Base-by-base conservation (phyloP, 1,284 basidiomycete genomes). In the Neonothopanus nambi region DNA sequence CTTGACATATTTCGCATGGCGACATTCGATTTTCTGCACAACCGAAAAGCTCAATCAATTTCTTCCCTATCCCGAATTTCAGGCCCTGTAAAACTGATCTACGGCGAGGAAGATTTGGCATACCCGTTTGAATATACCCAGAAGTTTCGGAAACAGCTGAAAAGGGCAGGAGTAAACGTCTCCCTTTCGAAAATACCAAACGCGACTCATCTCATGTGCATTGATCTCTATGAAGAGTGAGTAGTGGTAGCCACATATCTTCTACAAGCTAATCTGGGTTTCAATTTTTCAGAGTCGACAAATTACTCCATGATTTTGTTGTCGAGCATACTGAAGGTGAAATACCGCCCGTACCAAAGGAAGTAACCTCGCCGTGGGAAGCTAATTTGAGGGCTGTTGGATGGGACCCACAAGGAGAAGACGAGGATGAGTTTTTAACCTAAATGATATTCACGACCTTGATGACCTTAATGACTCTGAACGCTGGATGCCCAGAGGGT, bases 11-110 rank as follows among this genome's bases (percentile, higher is more conserved):
- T 67, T 44, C 49, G 44, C 8, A 23, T 51, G 23, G 35, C 37
- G 13, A 56, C 53, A 18, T 47, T 60, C 7, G 51, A 56, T 15
- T 49, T 55, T n/a, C 46, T 58, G 5, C 35, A 48, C 7, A 62
- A 68, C 21, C 67, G 69, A 17, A 55, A 63, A 41, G 61, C 63
- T 5, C 63, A 69, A 49, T 55, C 68, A 4, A 45, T 30, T 3
- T 56, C 58, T 8, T 54, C 62, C 6, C 58, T 73, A 23, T 43
- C 56, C 21, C 40, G 44, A 43, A 48, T 56, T 26, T 45, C 13
- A 6, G 35, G 45, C 24, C 40, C 55, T 24, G 47, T 56, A 12
- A 46, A 48, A 24, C 39, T 56, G 5, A 37, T 56, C 1, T 38
- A 53, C 38, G 50, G 51, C 3, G 8, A 38, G 4, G 40, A 30